phyloP scores from a whole-genome alignment of 176 grass and related monocot species.

The Musa beccarii region DNA sequence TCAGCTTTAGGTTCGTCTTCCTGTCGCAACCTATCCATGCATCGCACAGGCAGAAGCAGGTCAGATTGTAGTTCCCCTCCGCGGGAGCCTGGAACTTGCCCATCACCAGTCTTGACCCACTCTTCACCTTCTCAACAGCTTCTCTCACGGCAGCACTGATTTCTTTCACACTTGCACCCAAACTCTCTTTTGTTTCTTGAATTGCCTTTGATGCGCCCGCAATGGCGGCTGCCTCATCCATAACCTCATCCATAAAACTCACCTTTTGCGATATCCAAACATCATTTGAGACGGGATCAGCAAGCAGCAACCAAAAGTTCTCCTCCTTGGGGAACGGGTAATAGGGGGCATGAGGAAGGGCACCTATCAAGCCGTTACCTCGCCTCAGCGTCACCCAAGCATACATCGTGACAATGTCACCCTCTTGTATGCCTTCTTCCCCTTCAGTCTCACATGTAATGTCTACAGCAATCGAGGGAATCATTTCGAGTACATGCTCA shows the following conservation, averaged over 20 bases:
- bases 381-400: slow-evolving; percentile 81
- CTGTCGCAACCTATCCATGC: slow-evolving; percentile 77
- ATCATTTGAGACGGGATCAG: slow-evolving; percentile 49
- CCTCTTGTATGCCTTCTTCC: slow-evolving; percentile 90
- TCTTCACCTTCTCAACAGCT: slow-evolving; percentile 85
- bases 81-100: slow-evolving; percentile 82
- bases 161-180: slow-evolving; percentile 55
- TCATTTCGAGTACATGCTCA: slow-evolving; percentile 83
- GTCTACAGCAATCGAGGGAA: slow-evolving; percentile 78
- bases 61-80: slow-evolving; percentile 74
- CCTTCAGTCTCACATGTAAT: slow-evolving; percentile 96
- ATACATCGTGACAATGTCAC: slow-evolving; percentile 93
- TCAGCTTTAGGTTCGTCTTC: slow-evolving; percentile 78
- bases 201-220: slow-evolving; percentile 82
- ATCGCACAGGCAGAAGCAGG: slow-evolving; percentile 63
- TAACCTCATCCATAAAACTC: slow-evolving; percentile 88
- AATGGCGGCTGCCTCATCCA: slow-evolving; percentile 74
- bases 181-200: slow-evolving; percentile 77
- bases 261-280: slow-evolving; percentile 96
- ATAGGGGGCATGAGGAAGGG: slow-evolving; percentile 64
- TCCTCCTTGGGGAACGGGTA: slow-evolving; percentile 95
- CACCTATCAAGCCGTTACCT: slow-evolving; percentile 64
- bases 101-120: slow-evolving; percentile 73
- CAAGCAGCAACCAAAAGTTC: slow-evolving; percentile 93
- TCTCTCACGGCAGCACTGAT: slow-evolving; percentile 63